Evolutionary conservation across 208 protist species (phyloP), one percentile per base, ranked within the genome.

Genomic region (Leishmania tarentolae): DNA sequence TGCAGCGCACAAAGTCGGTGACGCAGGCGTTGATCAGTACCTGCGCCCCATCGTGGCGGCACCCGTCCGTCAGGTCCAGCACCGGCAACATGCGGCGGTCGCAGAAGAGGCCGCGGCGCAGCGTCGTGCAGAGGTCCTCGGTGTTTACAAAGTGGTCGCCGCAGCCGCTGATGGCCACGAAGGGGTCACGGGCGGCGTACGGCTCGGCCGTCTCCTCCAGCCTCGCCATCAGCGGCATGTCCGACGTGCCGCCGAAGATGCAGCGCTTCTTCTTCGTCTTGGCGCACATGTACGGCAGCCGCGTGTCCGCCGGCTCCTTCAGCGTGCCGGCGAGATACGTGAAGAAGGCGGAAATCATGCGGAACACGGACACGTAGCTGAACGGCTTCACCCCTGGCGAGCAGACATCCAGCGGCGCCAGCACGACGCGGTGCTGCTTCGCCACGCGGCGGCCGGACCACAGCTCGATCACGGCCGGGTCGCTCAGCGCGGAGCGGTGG

Each of bases 11-110:
- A 80, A 96, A 97, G 86, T 98, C 95, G 7, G 88, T 86, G 52
- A 96, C 65, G 72, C 92, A 95, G 40, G 92, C 94, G 84, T 97
- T 98, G 56, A 98, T 95, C 70, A 97, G 88, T 80, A 98, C 86
- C 84, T 97, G 92, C 57, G 88, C 86, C 37, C 92, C 89, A 77
- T 97, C 93, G 80, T 97, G 93, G 65, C 94, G 85, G 85, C 93
- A 94, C 81, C 93, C 91, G 80, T 98, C 95, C 17, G 80, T 88
- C 56, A 97, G 57, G 88, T 98, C 95, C 53, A 95, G 66, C 42
- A 94, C 76, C 24, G 95, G 95, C 76, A 98, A 85, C 82, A 96
- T 83, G 59, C 86, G 86, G 37, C 88, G 89, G 79, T 98, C 95
- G 78, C 93, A 94, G 88, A 93, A 95, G 57, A 98, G 90, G 42